These are phyloP conservation scores for Amanita rimosa DNA, from an alignment of 768 basidiomycete species.

Conservation along the genomic window DNA sequence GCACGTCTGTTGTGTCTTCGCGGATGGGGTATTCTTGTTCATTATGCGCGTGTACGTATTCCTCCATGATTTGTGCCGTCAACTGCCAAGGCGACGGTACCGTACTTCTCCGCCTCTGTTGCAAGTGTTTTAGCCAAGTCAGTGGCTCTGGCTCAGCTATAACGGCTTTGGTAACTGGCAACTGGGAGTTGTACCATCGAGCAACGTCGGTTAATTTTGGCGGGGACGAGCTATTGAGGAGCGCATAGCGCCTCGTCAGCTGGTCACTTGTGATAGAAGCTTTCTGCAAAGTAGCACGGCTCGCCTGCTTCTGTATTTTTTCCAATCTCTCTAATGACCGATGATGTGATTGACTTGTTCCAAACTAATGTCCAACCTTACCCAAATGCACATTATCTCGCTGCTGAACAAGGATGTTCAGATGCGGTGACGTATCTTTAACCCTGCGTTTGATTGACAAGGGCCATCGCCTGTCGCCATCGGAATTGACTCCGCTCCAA, in stretches of 20 bases:
- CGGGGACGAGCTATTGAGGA: constrained; percentile 31
- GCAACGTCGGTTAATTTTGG: constrained; percentile 29
- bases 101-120: constrained; percentile 28
- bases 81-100: constrained; percentile 46
- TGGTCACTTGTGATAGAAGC: constrained; percentile 57
- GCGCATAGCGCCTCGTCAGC: constrained; percentile 49
- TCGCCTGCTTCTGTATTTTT: constrained; percentile 36
- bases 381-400: constrained; percentile 50
- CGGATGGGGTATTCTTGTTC: constrained; percentile 12
- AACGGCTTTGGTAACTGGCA: constrained; percentile 31
- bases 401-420: constrained; percentile 40
- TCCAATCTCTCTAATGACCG: constrained; percentile 34
- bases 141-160: constrained; percentile 60
- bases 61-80: constrained; percentile 60
- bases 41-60: constrained; percentile 38
- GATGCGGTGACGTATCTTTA: constrained; percentile 32
- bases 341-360: background rate
- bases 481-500: constrained; percentile 49
- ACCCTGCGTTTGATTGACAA: constrained; percentile 50
- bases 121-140: constrained; percentile 60
- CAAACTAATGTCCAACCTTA: constrained; percentile 15
- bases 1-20: constrained; percentile 12
- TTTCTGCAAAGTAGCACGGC: constrained; percentile 47
- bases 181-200: constrained; percentile 52
- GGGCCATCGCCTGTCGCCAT: constrained; percentile 56